Conservation (phyloP, 202 grass and related monocot genomes). For the Digitaria exilis region DNA sequence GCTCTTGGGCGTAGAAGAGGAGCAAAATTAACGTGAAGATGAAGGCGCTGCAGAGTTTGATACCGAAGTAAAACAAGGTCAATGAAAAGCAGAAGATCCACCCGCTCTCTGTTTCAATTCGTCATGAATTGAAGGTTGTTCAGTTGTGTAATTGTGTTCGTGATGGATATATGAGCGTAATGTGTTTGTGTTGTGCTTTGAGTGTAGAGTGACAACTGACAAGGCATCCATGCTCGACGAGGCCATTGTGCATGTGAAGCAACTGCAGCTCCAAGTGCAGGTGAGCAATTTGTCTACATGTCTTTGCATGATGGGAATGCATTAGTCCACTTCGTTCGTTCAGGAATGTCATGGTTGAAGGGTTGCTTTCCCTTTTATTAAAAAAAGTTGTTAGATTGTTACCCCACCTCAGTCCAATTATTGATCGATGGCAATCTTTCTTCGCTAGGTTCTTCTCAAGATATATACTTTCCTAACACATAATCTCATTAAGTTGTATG, state of each 20-base stretch:
- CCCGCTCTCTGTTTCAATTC: background rate
- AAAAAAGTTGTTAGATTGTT: background rate
- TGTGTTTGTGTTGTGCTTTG: background rate
- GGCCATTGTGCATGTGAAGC: too few species aligned
- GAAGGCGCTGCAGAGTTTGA: constrained; percentile 91
- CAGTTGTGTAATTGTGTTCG: background rate
- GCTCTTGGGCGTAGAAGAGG: constrained; percentile 48
- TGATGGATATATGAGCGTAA: background rate
- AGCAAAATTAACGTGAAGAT: constrained; percentile 98
- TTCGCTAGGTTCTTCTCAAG: background rate
- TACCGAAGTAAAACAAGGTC: constrained; percentile 97
- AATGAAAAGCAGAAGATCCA: background rate
- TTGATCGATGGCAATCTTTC: background rate
- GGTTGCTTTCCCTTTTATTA: background rate
- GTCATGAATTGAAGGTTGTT: background rate
- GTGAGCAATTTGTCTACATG: too few species aligned
- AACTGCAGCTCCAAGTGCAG: too few species aligned
- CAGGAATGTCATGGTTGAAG: background rate
- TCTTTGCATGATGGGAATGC: background rate
- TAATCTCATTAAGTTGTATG: background rate
- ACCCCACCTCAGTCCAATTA: background rate
- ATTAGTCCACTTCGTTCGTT: background rate
- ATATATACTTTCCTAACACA: background rate
- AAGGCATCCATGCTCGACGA: too few species aligned
- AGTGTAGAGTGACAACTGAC: too few species aligned